phyloP scores from a whole-genome alignment of 495 filamentous ascomycete species.

The Hyaloscypha finlandica region DNA sequence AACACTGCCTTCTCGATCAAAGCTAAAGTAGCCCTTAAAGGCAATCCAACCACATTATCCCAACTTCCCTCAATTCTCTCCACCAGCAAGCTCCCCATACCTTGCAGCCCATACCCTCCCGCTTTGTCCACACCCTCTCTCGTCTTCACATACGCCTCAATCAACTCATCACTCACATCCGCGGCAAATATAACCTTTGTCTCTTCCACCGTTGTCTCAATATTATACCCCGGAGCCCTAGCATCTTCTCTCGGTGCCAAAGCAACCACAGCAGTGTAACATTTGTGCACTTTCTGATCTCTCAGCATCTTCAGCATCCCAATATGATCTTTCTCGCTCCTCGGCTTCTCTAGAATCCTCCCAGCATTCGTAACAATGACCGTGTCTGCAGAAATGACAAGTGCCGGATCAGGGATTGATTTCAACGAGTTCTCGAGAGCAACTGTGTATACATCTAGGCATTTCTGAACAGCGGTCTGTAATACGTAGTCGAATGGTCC shows the following conservation, averaged over 20 bases:
- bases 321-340: conserved; percentile 75
- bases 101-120: conserved; percentile 93
- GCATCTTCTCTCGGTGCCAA: conserved; percentile 79
- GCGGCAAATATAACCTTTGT: conserved; percentile 79
- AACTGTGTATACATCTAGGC: conserved; percentile 71
- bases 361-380: conserved; percentile 78
- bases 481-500: conserved; percentile 89
- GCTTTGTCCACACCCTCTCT: conserved; percentile 96
- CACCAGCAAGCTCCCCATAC: conserved; percentile 74
- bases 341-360: conserved; percentile 85
- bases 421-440: conserved; percentile 51
- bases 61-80: conserved; percentile 86
- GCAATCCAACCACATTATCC: conserved; percentile 97
- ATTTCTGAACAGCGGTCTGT: conserved; percentile 81
- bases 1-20: conserved; percentile 82
- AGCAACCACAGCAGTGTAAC: conserved; percentile 76
- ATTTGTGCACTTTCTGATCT: conserved; percentile 72
- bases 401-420: conserved; percentile 62
- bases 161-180: conserved; percentile 75
- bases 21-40: conserved; percentile 75
- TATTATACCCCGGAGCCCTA: conserved; percentile 77
- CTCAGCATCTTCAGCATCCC: conserved; percentile 78
- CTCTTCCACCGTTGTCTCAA: conserved; percentile 82
- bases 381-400: conserved; percentile 92
- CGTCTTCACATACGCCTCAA: conserved; percentile 84